Percentiles rank a stretch among this genome's conserved stretches.
Conservation (phyloP, 1,284 basidiomycete genomes). For the Xerocomus cyaneibrunnescens region DNA sequence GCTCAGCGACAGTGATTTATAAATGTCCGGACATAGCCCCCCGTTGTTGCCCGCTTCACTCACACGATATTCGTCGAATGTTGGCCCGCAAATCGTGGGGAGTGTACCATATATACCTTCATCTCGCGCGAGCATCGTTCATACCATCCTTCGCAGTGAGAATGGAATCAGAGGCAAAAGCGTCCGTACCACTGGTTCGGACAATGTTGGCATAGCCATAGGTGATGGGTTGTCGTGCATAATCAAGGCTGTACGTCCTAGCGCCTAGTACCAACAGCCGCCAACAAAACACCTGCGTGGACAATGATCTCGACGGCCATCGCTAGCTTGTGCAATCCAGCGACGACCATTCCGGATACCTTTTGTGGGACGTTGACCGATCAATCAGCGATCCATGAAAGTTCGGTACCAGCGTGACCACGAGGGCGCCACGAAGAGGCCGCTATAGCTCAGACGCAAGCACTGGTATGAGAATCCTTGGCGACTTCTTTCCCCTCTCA, state of each 20-base stretch:
- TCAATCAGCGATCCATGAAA: constrained; percentile 19
- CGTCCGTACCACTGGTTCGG: background rate
- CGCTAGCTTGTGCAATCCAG: background rate
- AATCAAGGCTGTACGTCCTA: constrained; percentile 12
- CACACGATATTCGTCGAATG: constrained; percentile 6
- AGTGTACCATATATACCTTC: background rate
- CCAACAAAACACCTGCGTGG: background rate
- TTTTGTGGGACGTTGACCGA: background rate
- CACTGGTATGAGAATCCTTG: constrained; percentile 11
- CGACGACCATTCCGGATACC: background rate
- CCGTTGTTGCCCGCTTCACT: background rate
- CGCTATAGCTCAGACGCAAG: constrained; percentile 1
- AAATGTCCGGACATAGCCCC: constrained; percentile 8
- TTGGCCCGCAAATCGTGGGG: constrained; percentile 4
- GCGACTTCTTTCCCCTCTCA: constrained; percentile 11
- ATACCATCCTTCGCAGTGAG: background rate
- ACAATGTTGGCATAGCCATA: constrained; percentile 4
- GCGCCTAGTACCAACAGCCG: background rate
- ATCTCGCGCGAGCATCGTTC: background rate
- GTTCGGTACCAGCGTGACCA: constrained; percentile 12
- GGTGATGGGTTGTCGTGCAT: constrained; percentile 2
- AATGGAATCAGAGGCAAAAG: background rate
- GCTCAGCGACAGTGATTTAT: constrained; percentile 20
- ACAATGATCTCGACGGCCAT: background rate
- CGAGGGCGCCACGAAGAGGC: constrained; percentile 9